Conservation (phyloP, 345 rosid genomes). For the Mangifera indica region DNA sequence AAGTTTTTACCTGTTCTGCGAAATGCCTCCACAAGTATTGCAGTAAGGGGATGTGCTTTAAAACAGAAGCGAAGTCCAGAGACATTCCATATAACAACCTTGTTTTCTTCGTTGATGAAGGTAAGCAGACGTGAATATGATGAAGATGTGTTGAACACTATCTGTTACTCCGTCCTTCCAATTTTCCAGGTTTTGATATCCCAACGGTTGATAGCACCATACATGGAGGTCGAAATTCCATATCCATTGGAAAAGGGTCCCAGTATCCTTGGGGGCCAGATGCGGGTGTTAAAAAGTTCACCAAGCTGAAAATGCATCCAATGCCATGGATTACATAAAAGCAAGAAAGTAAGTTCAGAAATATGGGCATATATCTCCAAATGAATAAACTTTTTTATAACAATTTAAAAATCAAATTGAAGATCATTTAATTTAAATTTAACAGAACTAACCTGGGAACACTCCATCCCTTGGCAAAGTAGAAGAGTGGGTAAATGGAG, state of each 20-base stretch:
- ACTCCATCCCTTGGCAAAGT: constrained; percentile 99
- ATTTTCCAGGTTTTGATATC: constrained; percentile 92
- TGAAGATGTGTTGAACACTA: constrained; percentile 92
- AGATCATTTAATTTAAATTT: constrained; percentile 1
- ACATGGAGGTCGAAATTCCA: constrained; percentile 97
- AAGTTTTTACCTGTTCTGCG: constrained; percentile 73
- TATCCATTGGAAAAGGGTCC: constrained; percentile 98
- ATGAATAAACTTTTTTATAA: no score
- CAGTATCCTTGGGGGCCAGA: constrained; percentile 94
- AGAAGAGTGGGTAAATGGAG: constrained; percentile 95
- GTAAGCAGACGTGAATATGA: constrained; percentile 94
- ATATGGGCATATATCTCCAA: no score
- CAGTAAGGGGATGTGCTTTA: constrained; percentile 85
- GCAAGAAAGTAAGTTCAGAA: not conserved
- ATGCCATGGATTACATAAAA: not conserved
- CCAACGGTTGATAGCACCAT: constrained; percentile 93
- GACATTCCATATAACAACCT: constrained; percentile 90
- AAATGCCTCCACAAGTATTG: constrained; percentile 84
- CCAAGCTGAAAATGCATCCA: constrained; percentile 55
- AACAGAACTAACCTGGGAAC: constrained; percentile 73
- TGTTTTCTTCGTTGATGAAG: constrained; percentile 80
- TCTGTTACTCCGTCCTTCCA: constrained; percentile 68
- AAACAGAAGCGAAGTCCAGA: constrained; percentile 83
- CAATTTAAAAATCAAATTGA: not conserved
- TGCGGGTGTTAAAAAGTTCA: constrained; percentile 84